Percentiles rank a stretch among this genome's conserved stretches.
Evolutionary conservation across 2,329 filamentous ascomycete species (phyloP).

Genomic region (Madurella fahalii): DNA sequence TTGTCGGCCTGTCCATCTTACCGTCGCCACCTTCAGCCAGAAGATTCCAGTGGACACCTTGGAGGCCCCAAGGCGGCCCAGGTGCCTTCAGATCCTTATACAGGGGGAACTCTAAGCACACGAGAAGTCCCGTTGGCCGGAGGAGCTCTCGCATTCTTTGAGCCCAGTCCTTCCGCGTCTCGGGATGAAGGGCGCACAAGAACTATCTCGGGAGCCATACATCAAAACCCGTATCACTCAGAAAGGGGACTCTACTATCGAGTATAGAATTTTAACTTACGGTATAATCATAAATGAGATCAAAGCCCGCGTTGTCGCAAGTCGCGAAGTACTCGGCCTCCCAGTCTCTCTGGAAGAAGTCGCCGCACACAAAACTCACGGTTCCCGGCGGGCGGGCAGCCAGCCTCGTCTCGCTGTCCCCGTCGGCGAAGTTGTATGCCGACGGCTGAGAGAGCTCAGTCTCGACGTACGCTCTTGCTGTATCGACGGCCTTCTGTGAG

Average conservation of each 20-base stretch:
- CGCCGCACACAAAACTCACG: conserved; percentile 42
- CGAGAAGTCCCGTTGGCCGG: conserved; percentile 29
- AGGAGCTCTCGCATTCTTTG: conserved; percentile 31
- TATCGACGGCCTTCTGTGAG: conserved; percentile 30
- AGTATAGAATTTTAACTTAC: too few species aligned
- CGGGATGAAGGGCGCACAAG: conserved; percentile 30
- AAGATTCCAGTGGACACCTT: conserved; percentile 35
- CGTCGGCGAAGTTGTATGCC: conserved; percentile 9
- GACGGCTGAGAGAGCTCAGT: conserved; percentile 2
- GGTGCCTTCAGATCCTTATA: conserved; percentile 31
- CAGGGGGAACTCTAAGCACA: conserved; percentile 40
- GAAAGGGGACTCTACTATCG: neutral
- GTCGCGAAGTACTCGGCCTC: conserved; percentile 16
- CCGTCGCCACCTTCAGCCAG: conserved; percentile 30
- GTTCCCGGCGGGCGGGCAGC: conserved; percentile 28
- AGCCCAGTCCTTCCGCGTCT: conserved; percentile 27
- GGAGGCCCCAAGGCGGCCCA: conserved; percentile 38
- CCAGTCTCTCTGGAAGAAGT: conserved; percentile 47
- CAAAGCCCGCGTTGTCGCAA: conserved; percentile 36
- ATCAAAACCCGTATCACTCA: neutral
- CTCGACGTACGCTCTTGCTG: conserved; percentile 20
- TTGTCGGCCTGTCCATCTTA: conserved; percentile 5
- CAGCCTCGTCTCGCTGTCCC: neutral
- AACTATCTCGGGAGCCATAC: conserved; percentile 23
- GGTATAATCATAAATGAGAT: conserved; percentile 41